phyloP scores from a whole-genome alignment of 345 rosid genomes.

The Boechera divaricarpa region DNA sequence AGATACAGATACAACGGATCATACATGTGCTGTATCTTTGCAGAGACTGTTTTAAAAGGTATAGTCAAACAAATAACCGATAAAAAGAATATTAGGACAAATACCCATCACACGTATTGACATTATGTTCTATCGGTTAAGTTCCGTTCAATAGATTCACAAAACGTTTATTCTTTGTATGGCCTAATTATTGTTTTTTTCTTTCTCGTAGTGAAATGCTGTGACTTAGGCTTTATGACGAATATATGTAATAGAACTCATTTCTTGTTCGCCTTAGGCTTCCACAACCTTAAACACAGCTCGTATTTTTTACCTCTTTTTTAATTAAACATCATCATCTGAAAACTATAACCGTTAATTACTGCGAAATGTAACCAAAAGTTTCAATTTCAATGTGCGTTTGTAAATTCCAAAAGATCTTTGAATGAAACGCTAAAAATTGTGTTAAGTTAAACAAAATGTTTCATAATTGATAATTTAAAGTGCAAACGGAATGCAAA shows the following conservation, averaged over 20 bases:
- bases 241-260: too few relatives aligned
- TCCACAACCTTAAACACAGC: neutral
- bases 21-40: slow-evolving; percentile 25
- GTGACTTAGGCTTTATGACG: neutral
- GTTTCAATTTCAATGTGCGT: neutral
- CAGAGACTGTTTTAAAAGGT: slow-evolving; percentile 28
- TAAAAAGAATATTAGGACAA: slow-evolving; percentile 37
- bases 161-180: slow-evolving; percentile 24
- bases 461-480: too few relatives aligned
- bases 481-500: neutral
- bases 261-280: neutral
- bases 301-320: neutral
- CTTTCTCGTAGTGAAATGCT: neutral
- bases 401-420: neutral
- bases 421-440: neutral
- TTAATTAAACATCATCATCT: neutral
- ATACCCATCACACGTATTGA: slow-evolving; percentile 42
- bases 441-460: neutral
- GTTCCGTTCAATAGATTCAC: slow-evolving; percentile 31
- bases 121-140: slow-evolving; percentile 38
- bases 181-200: neutral
- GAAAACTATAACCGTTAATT: neutral
- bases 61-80: slow-evolving; percentile 38
- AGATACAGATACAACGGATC: slow-evolving; percentile 37
- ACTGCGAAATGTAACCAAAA: neutral